Evolutionary conservation across 768 basidiomycete genomes (phyloP), one percentile per base, ranked within the genome.

Genomic region (Suillus occidentalis): DNA sequence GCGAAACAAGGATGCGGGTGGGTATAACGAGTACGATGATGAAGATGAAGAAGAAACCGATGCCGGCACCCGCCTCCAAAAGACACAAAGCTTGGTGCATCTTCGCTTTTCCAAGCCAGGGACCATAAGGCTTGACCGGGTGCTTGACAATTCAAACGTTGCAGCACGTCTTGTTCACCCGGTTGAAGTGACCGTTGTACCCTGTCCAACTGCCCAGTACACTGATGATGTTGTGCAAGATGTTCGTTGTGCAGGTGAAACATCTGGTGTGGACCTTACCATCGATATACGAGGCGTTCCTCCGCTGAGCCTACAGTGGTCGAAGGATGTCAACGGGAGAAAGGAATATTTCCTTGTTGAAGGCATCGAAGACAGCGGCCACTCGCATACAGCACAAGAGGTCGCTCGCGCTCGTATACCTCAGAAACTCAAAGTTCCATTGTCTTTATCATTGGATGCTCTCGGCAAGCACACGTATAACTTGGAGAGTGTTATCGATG

Each of bases 401-500:
- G 70, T 75, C 60, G 55, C 69, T 13, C 73, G 67, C 18, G 50
- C 71, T 62, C 72, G 71, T 52, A 72, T 75, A 5, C 84, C 89
- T 7, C 87, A 89, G 67, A 79, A 84, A 39, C 78, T 94, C 37
- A 82, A 82, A 60, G 84, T 94, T 34, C 93, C 93, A 22, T 79
- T 94, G 63, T 83, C 84, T 1, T 79, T 92, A 9, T 79, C 89
- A 5, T 78, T 91, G 63, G 84, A 86, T 65, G 75, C 83, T 7
- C 81, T 88, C 10, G 93, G 92, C 3, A 84, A 82, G 45, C 88
- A 93, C 72, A 77, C 86, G 3, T 94, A 92, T 71, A 83, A 85
- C 13, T 81, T 97, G 31, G 91, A 96, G 70, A 88, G 89, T 69
- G 85, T 98, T 31, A 84, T 85, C n/a, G 96, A 97, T 71, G 86